Conservation (phyloP, 495 filamentous ascomycete species). For the Sordaria brevicollis region DNA sequence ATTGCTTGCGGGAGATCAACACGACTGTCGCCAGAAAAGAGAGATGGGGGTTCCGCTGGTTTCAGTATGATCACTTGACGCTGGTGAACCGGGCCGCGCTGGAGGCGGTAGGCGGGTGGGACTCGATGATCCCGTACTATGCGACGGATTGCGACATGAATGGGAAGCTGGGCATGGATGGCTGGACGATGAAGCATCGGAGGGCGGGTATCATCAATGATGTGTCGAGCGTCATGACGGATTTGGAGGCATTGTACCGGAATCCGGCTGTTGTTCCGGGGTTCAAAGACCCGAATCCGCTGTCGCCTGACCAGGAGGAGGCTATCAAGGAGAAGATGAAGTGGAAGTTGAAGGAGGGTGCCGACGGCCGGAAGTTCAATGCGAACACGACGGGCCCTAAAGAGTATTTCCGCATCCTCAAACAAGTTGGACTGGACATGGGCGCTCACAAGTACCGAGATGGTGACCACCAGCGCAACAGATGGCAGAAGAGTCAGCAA, state of each 20-base stretch:
- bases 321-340: slow-evolving; percentile 4
- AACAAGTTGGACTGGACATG: slow-evolving; percentile 19
- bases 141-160: slow-evolving; percentile 52
- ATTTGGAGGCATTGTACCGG: slow-evolving; percentile 38
- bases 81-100: slow-evolving; percentile 44
- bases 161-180: slow-evolving; percentile 39
- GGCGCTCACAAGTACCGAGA: slow-evolving; percentile 33
- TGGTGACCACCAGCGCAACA: slow-evolving; percentile 37
- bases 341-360: slow-evolving; percentile 2
- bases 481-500: slow-evolving; percentile 47
- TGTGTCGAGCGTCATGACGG: slow-evolving; percentile 31
- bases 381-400: slow-evolving; percentile 10
- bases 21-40: slow-evolving; percentile 14
- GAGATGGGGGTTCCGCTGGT: slow-evolving; percentile 42
- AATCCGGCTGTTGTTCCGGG: slow-evolving; percentile 15
- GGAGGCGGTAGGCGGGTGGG: slow-evolving; percentile 48
- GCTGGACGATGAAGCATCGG: slow-evolving; percentile 34
- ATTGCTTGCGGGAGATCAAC: slow-evolving; percentile 34
- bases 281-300: slow-evolving; percentile 33
- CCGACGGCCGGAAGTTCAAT: neutral
- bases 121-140: slow-evolving; percentile 52
- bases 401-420: slow-evolving; percentile 21
- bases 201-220: slow-evolving; percentile 43
- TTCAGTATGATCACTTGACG: slow-evolving; percentile 47
- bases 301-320: slow-evolving; percentile 11